These are phyloP conservation scores for Camelina hispida DNA, from an alignment of 345 rosid species.

Conservation along the genomic window DNA sequence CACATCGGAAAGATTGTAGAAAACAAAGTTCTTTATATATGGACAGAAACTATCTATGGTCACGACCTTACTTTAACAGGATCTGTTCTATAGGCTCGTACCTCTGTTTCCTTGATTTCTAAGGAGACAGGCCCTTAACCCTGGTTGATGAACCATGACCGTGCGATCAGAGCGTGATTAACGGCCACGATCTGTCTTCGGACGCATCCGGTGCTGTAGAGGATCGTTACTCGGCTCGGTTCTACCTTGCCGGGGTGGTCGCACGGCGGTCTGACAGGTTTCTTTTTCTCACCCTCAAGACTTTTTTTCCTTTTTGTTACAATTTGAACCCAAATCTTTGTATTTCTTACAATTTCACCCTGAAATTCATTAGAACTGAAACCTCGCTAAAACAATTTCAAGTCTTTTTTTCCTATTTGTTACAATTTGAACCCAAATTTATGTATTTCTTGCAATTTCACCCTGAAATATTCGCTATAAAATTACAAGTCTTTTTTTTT, in stretches of 20 bases:
- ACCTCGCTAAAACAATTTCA: slow-evolving; percentile 33
- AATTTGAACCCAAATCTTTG: background rate
- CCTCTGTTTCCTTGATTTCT: slow-evolving; percentile 26
- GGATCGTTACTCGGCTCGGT: slow-evolving; percentile 33
- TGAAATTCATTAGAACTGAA: background rate
- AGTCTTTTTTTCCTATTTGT: no score
- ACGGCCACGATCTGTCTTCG: background rate
- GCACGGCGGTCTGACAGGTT: slow-evolving; percentile 43
- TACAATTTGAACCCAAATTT: no score
- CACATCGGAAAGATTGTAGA: slow-evolving; percentile 5
- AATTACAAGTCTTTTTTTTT: no score
- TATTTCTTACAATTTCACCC: background rate
- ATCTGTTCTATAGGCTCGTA: slow-evolving; percentile 35
- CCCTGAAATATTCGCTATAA: background rate
- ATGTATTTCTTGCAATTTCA: background rate
- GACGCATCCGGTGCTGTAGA: slow-evolving; percentile 28
- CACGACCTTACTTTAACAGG: slow-evolving; percentile 41
- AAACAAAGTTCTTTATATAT: background rate
- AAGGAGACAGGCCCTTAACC: slow-evolving; percentile 33
- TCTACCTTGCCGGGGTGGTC: slow-evolving; percentile 25
- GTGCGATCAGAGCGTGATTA: slow-evolving; percentile 43
- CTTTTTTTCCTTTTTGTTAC: background rate
- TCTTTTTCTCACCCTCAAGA: background rate
- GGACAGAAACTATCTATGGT: rapidly evolving
- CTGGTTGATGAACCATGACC: slow-evolving; percentile 28